Evolutionary conservation across 768 basidiomycete genomes (phyloP), one percentile per base, ranked within the genome.

Genomic region (Kockovaella imperatae): DNA sequence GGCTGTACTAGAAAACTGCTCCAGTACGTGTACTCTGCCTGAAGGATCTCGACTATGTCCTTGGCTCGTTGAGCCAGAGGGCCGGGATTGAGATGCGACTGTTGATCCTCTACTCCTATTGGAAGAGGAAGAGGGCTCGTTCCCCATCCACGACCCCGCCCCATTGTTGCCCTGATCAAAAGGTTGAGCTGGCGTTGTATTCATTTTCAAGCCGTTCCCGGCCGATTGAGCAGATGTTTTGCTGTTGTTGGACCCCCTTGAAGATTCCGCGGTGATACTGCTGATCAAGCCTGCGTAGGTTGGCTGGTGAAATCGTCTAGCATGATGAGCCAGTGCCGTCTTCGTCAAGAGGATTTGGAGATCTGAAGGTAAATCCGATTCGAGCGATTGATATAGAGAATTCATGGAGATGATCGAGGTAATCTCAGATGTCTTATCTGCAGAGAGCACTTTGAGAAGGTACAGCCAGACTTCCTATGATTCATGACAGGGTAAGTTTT

Each of bases 391-490:
- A 41, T 67, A 67, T 11, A 47, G 32, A 5, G 56, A 53, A n/a
- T 49, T 50, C 20, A 67, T 52, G 11, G 50, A 45, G 24, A 63
- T 34, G 18, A 63, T 43, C 2, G 61, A 59, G 13, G 59, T 53
- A 14, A 61, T 61, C 50, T 63, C 64, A 30, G 52, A 31, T 18
- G 64, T 67, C 48, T 60, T 60, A 40, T 67, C 61, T 14, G 53
- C 45, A 14, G 55, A 52, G 20, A 67, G 35, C 1, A 67, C 62
- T 18, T 49, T 40, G 30, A 67, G 57, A 15, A 67, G 64, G 47
- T 67, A 67, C 49, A 67, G 47, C 64, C 64, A 67, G 17, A 67
- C 64, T 52, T 67, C 64, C 64, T 67, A 38, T 14, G 3, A 20
- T 18, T 7, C 18, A 47, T 17, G 7, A 17, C 43, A 45, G 18